Evolutionary conservation across 371 early-diverging fungal species (phyloP).

Genomic region (Mucor plumbeus): DNA sequence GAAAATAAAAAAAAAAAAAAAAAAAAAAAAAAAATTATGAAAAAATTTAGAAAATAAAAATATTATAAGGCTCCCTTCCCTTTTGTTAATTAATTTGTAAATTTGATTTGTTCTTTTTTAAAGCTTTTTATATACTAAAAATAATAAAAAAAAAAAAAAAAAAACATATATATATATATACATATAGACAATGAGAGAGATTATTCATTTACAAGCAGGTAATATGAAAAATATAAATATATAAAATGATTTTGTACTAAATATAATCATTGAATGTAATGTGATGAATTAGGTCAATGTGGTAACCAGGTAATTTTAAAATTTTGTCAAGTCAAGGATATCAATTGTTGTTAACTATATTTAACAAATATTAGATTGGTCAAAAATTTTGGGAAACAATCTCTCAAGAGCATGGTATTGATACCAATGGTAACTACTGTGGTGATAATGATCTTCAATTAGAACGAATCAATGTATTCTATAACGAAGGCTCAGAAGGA

Average conservation of each 20-base stretch:
- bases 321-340: not conserved
- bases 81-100: conserved; percentile 20
- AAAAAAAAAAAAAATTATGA: conserved; percentile 1
- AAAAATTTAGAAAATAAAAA: not conserved
- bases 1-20: conserved; percentile 3
- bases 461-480: conserved; percentile 98
- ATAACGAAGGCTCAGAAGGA: conserved; percentile 87
- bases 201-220: conserved; percentile 98
- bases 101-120: not conserved
- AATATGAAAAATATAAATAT: conserved; percentile 10
- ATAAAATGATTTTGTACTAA: not conserved
- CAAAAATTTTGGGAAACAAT: conserved; percentile 96
- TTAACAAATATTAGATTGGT: conserved; percentile 60
- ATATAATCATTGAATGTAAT: not conserved
- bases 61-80: conserved; percentile 25
- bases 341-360: not conserved
- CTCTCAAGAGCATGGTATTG: conserved; percentile 92
- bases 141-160: no score
- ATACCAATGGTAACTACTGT: conserved; percentile 73
- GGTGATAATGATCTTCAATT: conserved; percentile 92
- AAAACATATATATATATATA: no score
- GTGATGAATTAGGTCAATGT: conserved; percentile 74
- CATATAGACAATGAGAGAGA: conserved; percentile 91
- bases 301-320: conserved; percentile 75
- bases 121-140: no score